These are phyloP conservation scores for Xylaria telfairii DNA, from an alignment of 495 filamentous ascomycete species.

Conservation along the genomic window DNA sequence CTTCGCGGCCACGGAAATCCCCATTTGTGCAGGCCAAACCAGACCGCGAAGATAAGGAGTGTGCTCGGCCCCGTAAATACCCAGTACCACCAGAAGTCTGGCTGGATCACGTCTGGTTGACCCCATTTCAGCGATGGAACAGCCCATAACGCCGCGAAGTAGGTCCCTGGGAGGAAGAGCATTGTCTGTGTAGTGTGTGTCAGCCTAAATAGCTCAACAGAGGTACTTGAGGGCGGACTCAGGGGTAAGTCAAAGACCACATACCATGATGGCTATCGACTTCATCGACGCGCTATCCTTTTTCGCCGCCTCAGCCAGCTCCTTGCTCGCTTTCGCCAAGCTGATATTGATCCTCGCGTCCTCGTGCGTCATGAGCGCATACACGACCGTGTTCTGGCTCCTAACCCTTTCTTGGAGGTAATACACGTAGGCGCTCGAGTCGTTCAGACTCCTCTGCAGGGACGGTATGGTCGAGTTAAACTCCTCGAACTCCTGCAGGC, in stretches of 20 bases:
- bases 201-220: neutral
- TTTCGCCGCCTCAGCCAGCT: constrained; percentile 39
- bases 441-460: constrained; percentile 32
- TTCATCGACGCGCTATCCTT: constrained; percentile 47
- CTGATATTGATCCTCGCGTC: constrained; percentile 26
- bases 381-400: constrained; percentile 37
- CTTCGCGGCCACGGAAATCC: neutral
- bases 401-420: constrained; percentile 33
- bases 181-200: constrained; percentile 32
- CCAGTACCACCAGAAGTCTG: constrained; percentile 48
- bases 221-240: neutral
- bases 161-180: constrained; percentile 47
- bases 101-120: constrained; percentile 33
- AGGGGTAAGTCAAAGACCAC: neutral
- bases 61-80: constrained; percentile 40
- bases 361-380: constrained; percentile 37
- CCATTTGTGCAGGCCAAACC: constrained; percentile 25
- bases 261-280: constrained; percentile 42
- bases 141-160: constrained; percentile 45
- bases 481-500: constrained; percentile 23
- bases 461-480: constrained; percentile 26
- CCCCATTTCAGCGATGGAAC: constrained; percentile 46
- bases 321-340: constrained; percentile 24
- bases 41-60: constrained; percentile 33
- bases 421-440: constrained; percentile 32